Base-by-base conservation (phyloP, 371 early-diverging fungal species). In the Sporodiniella umbellata region DNA sequence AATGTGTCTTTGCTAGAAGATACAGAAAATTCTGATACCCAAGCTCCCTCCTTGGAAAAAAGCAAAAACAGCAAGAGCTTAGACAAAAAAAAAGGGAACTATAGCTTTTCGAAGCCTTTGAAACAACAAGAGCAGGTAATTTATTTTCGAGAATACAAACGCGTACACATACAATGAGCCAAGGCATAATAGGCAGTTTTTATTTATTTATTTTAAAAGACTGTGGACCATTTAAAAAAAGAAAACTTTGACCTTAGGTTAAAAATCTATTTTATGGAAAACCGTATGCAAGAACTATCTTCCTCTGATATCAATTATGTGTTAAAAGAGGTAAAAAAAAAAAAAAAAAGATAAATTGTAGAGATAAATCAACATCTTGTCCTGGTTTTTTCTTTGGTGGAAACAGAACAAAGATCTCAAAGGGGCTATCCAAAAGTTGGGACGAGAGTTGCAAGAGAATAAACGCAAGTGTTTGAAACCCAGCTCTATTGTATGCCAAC, bases 221-320 rank as follows among this genome's bases (percentile, higher is more conserved):
- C 79, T 1, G 74, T 90, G 42, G 89, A 90, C 54, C 66, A 55
- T 3, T 60, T 88, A 24, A 78, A 78, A 33, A 88, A 87, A 62
- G 87, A 87, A 26, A 85, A 80, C 53, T 88, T 87, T 51, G 72
- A 73, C 37, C 71, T 89, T 46, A 87, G 86, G 49, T 61, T 90
- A 54, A 77, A 80, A 25, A 72, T 85, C 5, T 88, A 83, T 57
- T 84, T 69, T 57, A 52, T 87, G 52, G 83, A 87, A 48, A 81
- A 87, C 33, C 60, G 75, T 5, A 49, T 87, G 15, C 68, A 62
- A n/a, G 71, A 83, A 37, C 42, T 78, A 22, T 79, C 86, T 5
- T 84, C 86, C 2, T 84, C 81, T 33, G 72, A 80, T 39, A 58
- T 78, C 33, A 78, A 80, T 8, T 66, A 74, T 30, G 68, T 73